Base-by-base conservation (phyloP, 495 filamentous ascomycete genomes). In the Cairneyella variabilis region DNA sequence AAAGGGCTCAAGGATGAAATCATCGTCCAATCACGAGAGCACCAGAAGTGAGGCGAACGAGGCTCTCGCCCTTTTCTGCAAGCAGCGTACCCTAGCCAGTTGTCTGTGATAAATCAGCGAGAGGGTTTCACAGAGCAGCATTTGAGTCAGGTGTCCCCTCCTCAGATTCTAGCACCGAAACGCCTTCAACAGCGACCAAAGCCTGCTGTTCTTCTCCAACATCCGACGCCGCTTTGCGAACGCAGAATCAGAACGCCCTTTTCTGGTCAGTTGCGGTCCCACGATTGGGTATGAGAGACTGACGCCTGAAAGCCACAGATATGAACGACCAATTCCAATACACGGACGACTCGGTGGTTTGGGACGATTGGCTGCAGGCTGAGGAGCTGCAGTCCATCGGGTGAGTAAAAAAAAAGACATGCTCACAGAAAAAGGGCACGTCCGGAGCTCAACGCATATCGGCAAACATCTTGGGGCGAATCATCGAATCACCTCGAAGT, bases 381-480 rank as follows among this genome's bases (percentile, higher is more conserved):
- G 11, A 36, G 30, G 32, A 12, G 20, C 14, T 36, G 18, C 23
- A 53, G 17, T 14, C 51, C 25, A 41, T 37, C 25, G 7, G 43
- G 52, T 48, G 23, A 54, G 52, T 48, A 48, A 54, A 54, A 54
- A 54, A 54, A 54, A 54, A 48, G 22, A 30, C 36, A 47, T 48
- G 23, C 42, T 48, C 20, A 48, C 10, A 36, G 52, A 54, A 54
- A 54, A 48, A 48, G 52, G 52, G 52, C 52, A n/a, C 2, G 6
- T 41, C 23, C 5, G 25, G 8, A 11, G 51, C 7, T 17, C 30
- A 37, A 3, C 28, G 3, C 6, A 3, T 6, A 22, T 39, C 20
- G 6, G 6, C 30, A 17, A 39, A 3, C 14, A 8, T 28, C 3
- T 20, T 23, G 18, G n/a, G n/a, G n/a, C n/a, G n/a, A n/a, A n/a